phyloP scores from a whole-genome alignment of 2,329 filamentous ascomycete species.

The Paracoccidioides brasiliensis region DNA sequence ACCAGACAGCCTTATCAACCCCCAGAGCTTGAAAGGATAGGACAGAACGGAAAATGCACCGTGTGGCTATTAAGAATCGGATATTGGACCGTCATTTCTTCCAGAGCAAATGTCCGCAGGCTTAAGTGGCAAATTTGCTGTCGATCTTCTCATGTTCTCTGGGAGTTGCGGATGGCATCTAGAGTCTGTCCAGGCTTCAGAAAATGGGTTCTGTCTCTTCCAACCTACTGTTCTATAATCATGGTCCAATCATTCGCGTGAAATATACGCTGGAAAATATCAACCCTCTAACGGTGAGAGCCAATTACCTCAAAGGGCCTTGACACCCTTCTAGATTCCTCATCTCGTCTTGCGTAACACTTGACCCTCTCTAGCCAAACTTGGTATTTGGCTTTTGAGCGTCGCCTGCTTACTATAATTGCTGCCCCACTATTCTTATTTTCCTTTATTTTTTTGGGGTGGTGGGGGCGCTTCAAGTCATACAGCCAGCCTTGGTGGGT shows the following conservation, averaged over 20 bases:
- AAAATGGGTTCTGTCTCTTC: not conserved
- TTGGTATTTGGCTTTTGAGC: not conserved
- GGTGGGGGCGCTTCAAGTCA: not conserved
- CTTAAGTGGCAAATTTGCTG: conserved; percentile 6
- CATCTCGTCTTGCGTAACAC: not conserved
- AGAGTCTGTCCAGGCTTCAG: not conserved
- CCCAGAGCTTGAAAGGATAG: not conserved
- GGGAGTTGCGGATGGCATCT: not conserved
- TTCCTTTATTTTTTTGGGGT: not conserved
- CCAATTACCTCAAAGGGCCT: not conserved
- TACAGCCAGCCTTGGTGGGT: not conserved
- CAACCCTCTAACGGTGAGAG: not conserved
- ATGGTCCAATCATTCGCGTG: not conserved
- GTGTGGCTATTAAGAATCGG: not conserved
- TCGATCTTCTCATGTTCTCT: not conserved
- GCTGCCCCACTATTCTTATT: not conserved
- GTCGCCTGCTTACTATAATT: not conserved
- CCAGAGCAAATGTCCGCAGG: conserved; percentile 6
- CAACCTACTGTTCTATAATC: not conserved
- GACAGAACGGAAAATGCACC: not conserved
- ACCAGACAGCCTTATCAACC: not conserved
- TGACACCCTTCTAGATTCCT: not conserved
- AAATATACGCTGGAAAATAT: not conserved
- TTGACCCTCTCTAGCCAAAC: not conserved
- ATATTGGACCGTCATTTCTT: not conserved